Evolutionary conservation across 495 filamentous ascomycete species (phyloP).

Genomic region (Hapsidospora chrysogenum): DNA sequence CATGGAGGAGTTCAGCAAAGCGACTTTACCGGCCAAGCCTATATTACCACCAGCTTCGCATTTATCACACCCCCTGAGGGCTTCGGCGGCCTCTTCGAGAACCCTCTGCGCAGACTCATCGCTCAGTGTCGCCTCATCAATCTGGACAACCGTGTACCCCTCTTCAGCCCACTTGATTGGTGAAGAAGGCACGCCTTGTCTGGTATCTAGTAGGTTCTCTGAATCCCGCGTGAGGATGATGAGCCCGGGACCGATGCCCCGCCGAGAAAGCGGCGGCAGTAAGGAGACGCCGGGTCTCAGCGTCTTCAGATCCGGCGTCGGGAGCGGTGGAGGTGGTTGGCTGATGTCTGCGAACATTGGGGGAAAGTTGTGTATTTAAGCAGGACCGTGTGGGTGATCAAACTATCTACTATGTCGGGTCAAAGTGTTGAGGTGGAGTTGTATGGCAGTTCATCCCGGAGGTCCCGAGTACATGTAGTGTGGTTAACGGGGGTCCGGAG

Average conservation of each 20-base stretch:
- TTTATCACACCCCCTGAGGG: conserved; percentile 5
- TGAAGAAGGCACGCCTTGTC: conserved; percentile 5
- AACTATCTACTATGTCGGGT: no score
- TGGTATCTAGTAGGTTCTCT: conserved; percentile 1
- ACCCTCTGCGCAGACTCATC: conserved; percentile 7
- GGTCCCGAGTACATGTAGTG: no score
- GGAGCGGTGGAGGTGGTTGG: neutral
- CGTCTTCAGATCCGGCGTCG: neutral
- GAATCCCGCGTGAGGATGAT: conserved; percentile 17
- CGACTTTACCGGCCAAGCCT: conserved; percentile 6
- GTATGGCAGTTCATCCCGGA: no score
- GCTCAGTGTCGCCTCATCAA: conserved; percentile 5
- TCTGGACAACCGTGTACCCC: conserved; percentile 33
- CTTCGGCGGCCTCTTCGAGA: conserved; percentile 4
- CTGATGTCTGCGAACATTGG: neutral
- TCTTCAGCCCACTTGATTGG: conserved; percentile 45
- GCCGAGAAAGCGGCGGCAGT: conserved; percentile 38
- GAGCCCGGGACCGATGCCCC: conserved; percentile 36
- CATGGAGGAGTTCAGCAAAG: neutral
- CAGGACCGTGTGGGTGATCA: no score
- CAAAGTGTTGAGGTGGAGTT: no score
- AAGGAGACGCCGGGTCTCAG: conserved; percentile 8
- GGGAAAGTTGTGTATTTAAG: no score
- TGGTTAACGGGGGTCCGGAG: no score
- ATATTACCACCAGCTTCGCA: conserved; percentile 6